Base-by-base conservation (phyloP, 805 yeast genomes). In the Wickerhamiella lipophila region DNA sequence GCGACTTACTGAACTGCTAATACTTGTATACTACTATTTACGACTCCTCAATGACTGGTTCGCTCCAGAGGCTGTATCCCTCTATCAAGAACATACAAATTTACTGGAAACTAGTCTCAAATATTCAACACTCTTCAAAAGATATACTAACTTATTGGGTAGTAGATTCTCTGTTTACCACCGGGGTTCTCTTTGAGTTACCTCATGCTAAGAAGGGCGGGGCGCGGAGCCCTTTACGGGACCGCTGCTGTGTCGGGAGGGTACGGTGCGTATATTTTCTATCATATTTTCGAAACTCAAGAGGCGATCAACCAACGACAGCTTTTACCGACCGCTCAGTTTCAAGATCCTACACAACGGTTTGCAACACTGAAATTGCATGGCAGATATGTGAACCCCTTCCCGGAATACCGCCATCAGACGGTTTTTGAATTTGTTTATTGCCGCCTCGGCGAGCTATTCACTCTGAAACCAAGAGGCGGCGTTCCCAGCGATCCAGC, bases 301-400 rank as follows among this genome's bases (percentile, higher is more conserved):
- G 46, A 49, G 3, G 51, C 53, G 46, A 57, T 57, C n/a, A 27
- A 38, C 8, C 35, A 44, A 19, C 55, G 59, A 6, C 50, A 50
- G 41, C 43, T 42, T 6, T 44, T 34, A 6, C 50, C 52, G 8
- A 25, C 38, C n/a, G 46, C 30, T 2, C 56, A 55, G 18, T 32
- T 27, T 23, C 29, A 15, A 12, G 51, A 49, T 40, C 56, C 57
- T 2, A 50, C 51, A 15, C 35, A 34, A 35, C 45, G 48, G 32
- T 58, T 50, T 43, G 61, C 61, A 12, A 54, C 60, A 6, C 52
- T 58, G 49, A 46, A 46, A 42, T 39, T 58, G 7, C 49, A 56
- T 13, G 96, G 96, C 8, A 69, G 87, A 56, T 89, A 76, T 65
- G 92, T 85, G 51, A 89, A 89, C 58, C 97, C 97, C 1, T 89